Conservation (phyloP, 805 yeast genomes). For the Candida manassasensis region DNA sequence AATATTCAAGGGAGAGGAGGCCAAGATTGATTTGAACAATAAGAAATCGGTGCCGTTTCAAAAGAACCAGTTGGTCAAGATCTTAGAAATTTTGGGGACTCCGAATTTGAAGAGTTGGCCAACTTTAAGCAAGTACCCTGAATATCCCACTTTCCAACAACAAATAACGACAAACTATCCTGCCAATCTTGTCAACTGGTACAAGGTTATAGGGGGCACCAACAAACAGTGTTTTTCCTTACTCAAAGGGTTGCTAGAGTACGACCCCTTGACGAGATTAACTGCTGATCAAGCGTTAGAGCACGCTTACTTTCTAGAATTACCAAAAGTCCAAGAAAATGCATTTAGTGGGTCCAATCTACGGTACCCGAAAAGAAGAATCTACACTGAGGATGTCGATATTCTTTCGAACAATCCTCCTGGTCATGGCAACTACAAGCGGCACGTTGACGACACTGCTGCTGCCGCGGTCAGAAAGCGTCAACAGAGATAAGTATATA, state of each 20-base stretch:
- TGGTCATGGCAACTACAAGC: conserved; percentile 19
- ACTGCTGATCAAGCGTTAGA: conserved; percentile 73
- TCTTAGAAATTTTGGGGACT: conserved; percentile 88
- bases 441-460: conserved; percentile 14
- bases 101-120: conserved; percentile 83
- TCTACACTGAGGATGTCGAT: conserved; percentile 83
- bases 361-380: conserved; percentile 81
- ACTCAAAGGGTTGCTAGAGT: conserved; percentile 60
- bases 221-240: conserved; percentile 66
- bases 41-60: conserved; percentile 94
- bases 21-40: conserved; percentile 75
- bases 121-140: conserved; percentile 74
- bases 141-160: conserved; percentile 50
- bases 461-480: conserved; percentile 6
- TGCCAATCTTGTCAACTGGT: conserved; percentile 77
- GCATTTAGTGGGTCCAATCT: conserved; percentile 74
- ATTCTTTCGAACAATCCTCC: conserved; percentile 38
- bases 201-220: conserved; percentile 71
- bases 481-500: conserved; percentile 4
- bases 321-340: conserved; percentile 63
- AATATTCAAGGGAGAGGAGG: conserved; percentile 95
- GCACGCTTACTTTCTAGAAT: conserved; percentile 75
- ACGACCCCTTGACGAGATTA: conserved; percentile 76
- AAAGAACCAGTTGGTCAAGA: conserved; percentile 84
- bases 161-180: conserved; percentile 55